Percentiles rank a stretch among this genome's conserved stretches.
Conservation (phyloP, 2,329 filamentous ascomycete genomes). For the Colletotrichum endophyticum region DNA sequence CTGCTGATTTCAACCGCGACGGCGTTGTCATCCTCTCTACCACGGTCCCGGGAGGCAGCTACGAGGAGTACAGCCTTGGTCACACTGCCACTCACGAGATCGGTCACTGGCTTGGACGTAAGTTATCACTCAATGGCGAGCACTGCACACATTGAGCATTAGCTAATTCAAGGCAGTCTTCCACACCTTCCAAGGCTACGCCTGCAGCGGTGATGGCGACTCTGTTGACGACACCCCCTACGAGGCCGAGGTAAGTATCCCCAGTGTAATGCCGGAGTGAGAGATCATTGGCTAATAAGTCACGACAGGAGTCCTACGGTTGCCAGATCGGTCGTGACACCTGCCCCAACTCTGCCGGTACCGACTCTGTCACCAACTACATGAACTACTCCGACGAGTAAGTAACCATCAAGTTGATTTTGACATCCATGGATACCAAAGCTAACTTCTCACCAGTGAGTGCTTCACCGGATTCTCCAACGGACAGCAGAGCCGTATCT, state of each 20-base stretch:
- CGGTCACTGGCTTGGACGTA: conserved; percentile 52
- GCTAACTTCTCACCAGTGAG: conserved; percentile 24
- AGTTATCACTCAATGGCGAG: not conserved
- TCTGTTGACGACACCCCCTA: conserved; percentile 45
- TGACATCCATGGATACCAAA: not conserved
- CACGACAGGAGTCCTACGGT: conserved; percentile 26
- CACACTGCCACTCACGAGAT: conserved; percentile 45
- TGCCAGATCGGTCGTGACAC: conserved; percentile 41
- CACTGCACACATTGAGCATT: not conserved
- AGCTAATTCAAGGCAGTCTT: conserved; percentile 28
- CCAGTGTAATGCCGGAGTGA: fast-evolving
- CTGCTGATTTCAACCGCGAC: conserved; percentile 40
- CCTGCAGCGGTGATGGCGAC: conserved; percentile 41
- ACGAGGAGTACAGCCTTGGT: conserved; percentile 37
- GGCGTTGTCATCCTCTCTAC: conserved; percentile 42
- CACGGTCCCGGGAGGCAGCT: conserved; percentile 41
- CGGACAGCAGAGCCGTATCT: conserved; percentile 41
- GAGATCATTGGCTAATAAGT: not conserved
- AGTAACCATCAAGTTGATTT: conserved; percentile 5
- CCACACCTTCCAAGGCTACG: conserved; percentile 51
- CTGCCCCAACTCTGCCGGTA: conserved; percentile 33
- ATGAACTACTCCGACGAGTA: conserved; percentile 49
- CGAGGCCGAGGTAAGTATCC: conserved; percentile 27
- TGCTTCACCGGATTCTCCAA: conserved; percentile 50
- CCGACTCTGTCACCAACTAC: conserved; percentile 43